These are phyloP conservation scores for Daldinia sp. DNA, from an alignment of 2,329 filamentous ascomycete species.

Conservation along the genomic window DNA sequence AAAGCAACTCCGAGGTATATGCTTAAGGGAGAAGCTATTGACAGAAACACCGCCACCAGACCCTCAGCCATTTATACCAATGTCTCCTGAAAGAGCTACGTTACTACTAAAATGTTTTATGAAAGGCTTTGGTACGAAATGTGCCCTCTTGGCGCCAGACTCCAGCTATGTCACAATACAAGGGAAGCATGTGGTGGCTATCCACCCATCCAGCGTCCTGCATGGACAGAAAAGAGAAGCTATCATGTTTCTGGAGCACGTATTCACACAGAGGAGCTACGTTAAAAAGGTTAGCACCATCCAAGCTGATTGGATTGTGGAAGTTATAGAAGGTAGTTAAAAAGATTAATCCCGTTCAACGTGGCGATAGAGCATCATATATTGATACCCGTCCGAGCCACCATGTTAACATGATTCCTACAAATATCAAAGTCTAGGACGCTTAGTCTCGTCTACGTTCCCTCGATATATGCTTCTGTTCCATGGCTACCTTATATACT, in stretches of 20 bases:
- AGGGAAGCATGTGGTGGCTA: slow-evolving; percentile 67
- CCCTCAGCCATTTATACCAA: slow-evolving; percentile 63
- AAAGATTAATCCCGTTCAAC: not conserved
- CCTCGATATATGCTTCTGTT: too few species aligned
- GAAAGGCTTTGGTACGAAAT: slow-evolving; percentile 66
- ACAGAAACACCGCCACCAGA: slow-evolving; percentile 56
- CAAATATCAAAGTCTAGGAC: too few species aligned
- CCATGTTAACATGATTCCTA: too few species aligned
- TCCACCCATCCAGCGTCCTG: slow-evolving; percentile 70
- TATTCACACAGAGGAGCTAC: slow-evolving; percentile 72
- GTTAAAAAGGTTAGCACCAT: slow-evolving; percentile 71
- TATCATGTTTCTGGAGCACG: slow-evolving; percentile 74
- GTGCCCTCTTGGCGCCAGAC: slow-evolving; percentile 67
- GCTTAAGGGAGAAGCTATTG: slow-evolving; percentile 61
- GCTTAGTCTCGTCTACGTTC: too few species aligned
- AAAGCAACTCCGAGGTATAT: slow-evolving; percentile 66
- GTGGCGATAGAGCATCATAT: not conserved
- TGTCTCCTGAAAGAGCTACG: slow-evolving; percentile 63
- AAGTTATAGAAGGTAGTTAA: slow-evolving; percentile 47
- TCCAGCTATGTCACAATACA: slow-evolving; percentile 67
- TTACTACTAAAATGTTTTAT: slow-evolving; percentile 68
- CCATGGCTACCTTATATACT: too few species aligned
- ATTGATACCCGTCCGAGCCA: not conserved
- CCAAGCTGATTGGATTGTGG: slow-evolving; percentile 66
- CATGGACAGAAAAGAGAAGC: slow-evolving; percentile 70